These are phyloP conservation scores for Macrocybe gigantea DNA, from an alignment of 768 basidiomycete genomes.

Conservation along the genomic window DNA sequence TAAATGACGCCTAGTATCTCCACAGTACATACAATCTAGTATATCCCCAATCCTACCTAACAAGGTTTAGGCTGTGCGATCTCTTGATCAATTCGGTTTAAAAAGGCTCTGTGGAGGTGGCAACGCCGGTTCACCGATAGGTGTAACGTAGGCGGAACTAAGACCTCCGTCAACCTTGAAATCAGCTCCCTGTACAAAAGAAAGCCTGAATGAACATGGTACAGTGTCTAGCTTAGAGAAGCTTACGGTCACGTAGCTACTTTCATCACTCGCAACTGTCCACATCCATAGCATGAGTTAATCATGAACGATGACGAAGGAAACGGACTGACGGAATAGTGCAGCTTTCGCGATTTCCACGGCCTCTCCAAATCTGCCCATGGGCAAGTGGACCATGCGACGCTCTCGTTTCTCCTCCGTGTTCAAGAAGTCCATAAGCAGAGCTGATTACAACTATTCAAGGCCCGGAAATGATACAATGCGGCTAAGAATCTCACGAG, in stretches of 20 bases:
- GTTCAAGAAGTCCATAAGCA: constrained; percentile 97
- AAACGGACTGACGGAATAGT: constrained; percentile 70
- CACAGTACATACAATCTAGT: background rate
- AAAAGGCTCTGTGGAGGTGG: constrained; percentile 67
- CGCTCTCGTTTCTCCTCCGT: constrained; percentile 93
- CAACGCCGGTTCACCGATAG: constrained; percentile 69
- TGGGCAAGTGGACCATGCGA: constrained; percentile 84
- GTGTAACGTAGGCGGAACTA: constrained; percentile 87
- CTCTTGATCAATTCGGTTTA: constrained; percentile 1
- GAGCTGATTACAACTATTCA: constrained; percentile 43
- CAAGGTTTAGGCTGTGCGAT: background rate
- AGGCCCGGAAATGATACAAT: background rate
- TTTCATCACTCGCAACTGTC: constrained; percentile 88
- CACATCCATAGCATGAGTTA: constrained; percentile 3
- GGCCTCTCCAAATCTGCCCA: constrained; percentile 97
- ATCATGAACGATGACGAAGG: background rate
- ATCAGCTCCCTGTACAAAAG: constrained; percentile 63
- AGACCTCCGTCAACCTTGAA: constrained; percentile 97
- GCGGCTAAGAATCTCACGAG: constrained; percentile 50
- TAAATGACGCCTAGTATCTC: background rate
- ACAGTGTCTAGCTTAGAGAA: background rate
- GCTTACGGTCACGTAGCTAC: constrained; percentile 89
- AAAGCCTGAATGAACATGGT: background rate
- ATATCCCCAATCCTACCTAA: background rate
- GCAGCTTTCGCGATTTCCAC: constrained; percentile 92